Evolutionary conservation across 495 filamentous ascomycete genomes (phyloP).

Genomic region (Aspergillus sclerotioniger): DNA sequence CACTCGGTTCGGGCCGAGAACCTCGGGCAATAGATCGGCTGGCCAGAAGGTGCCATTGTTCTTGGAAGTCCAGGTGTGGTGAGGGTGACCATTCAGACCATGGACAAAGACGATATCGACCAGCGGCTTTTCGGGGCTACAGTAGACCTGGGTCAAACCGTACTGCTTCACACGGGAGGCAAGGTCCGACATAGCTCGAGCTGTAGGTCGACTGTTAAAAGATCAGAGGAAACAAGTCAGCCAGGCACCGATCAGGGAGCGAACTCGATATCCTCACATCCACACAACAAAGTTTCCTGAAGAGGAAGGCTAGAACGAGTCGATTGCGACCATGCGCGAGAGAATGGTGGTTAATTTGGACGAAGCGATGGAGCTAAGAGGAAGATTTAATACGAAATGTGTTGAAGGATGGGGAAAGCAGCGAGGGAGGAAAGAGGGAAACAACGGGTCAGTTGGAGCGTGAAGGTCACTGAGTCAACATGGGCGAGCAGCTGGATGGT

Average conservation of each 20-base stretch:
- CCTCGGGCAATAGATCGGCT: constrained; percentile 64
- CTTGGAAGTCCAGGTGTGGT: constrained; percentile 70
- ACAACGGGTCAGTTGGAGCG: background rate
- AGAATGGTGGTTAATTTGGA: background rate
- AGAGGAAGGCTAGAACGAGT: background rate
- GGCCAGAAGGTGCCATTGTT: constrained; percentile 73
- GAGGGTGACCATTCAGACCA: constrained; percentile 76
- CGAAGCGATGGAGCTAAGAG: background rate
- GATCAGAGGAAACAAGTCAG: background rate
- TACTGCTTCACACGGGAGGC: constrained; percentile 56
- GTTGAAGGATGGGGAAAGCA: background rate
- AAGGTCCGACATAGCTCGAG: constrained; percentile 25
- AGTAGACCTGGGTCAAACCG: constrained; percentile 68
- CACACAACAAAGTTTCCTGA: background rate
- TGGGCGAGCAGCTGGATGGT: constrained; percentile 1
- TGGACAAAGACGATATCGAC: constrained; percentile 72
- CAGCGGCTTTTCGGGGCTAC: constrained; percentile 42
- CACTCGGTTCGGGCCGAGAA: constrained; percentile 59
- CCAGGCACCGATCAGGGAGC: background rate
- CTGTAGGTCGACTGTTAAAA: background rate
- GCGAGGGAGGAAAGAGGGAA: background rate
- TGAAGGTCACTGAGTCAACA: background rate
- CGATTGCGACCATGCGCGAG: background rate
- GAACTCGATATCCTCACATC: background rate
- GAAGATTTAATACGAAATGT: background rate